Conservation (phyloP, 2,329 filamentous ascomycete species). For the Pezicula neosporulosa region DNA sequence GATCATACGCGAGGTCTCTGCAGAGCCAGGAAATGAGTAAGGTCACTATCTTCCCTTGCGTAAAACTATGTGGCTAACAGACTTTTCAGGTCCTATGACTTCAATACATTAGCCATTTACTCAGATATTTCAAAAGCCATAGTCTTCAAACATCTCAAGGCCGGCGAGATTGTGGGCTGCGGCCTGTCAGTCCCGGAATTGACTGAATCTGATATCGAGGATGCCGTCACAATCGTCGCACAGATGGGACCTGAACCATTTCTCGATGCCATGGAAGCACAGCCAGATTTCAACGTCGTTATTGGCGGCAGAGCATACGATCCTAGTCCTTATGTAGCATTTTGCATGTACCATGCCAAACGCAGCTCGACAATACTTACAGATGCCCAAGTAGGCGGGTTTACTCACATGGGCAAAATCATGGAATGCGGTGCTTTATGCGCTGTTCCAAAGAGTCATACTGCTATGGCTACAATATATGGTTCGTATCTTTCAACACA, state of each 20-base stretch:
- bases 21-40: conserved; percentile 18
- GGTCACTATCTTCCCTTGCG: background rate
- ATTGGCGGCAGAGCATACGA: conserved; percentile 35
- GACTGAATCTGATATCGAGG: conserved; percentile 33
- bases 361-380: conserved; percentile 3
- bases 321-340: conserved; percentile 36
- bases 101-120: conserved; percentile 35
- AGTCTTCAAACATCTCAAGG: conserved; percentile 26
- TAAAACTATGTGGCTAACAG: background rate
- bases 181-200: conserved; percentile 38
- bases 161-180: conserved; percentile 31
- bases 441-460: conserved; percentile 33
- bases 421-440: conserved; percentile 47
- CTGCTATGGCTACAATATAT: conserved; percentile 30
- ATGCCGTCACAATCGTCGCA: conserved; percentile 34
- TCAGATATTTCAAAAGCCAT: conserved; percentile 33
- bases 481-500: background rate
- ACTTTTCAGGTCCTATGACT: conserved; percentile 7
- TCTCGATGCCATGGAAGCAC: conserved; percentile 34
- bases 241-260: conserved; percentile 46
- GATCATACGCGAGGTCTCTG: conserved; percentile 34
- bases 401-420: conserved; percentile 52
- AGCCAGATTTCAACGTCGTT: conserved; percentile 38
- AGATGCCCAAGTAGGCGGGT: conserved; percentile 27
- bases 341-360: conserved; percentile 28